Evolutionary conservation across 2,329 filamentous ascomycete genomes (phyloP).

Genomic region (Aspergillus aculeatus): DNA sequence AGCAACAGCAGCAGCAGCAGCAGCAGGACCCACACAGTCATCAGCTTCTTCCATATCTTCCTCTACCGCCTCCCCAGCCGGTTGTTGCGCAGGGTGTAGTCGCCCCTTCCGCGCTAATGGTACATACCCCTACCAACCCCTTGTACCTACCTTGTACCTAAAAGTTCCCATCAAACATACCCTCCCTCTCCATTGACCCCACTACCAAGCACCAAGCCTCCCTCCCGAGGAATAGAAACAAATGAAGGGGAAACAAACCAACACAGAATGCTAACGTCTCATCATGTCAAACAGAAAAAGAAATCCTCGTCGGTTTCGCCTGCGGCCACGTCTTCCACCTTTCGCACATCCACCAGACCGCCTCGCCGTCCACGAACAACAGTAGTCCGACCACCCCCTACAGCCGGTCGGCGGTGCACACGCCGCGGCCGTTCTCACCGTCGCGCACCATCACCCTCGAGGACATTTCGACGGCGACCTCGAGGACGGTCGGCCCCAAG

Average conservation of each 20-base stretch:
- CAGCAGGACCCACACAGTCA: neutral
- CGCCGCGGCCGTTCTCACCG: constrained; percentile 22
- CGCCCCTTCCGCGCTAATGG: constrained; percentile 40
- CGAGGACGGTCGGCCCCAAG: constrained; percentile 72
- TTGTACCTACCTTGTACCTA: too few species aligned
- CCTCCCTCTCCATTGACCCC: too few species aligned
- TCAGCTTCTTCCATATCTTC: neutral
- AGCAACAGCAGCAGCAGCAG: neutral
- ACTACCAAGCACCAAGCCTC: neutral
- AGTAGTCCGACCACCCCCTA: constrained; percentile 13
- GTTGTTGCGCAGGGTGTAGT: constrained; percentile 41
- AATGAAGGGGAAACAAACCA: too few species aligned
- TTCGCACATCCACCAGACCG: constrained; percentile 55
- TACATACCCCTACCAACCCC: constrained; percentile 15
- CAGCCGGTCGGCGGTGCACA: constrained; percentile 21
- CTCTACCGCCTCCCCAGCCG: constrained; percentile 18
- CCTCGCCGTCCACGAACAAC: constrained; percentile 21
- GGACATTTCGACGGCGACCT: constrained; percentile 30
- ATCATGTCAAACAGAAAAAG: constrained; percentile 42
- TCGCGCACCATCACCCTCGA: constrained; percentile 21
- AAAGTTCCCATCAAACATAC: too few species aligned
- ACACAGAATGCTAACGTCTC: too few species aligned
- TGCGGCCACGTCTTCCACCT: constrained; percentile 70
- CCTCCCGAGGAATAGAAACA: too few species aligned
- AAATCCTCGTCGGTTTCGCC: constrained; percentile 63